These are phyloP conservation scores for Alternaria postmessia DNA, from an alignment of 2,329 filamentous ascomycete species.

Conservation along the genomic window DNA sequence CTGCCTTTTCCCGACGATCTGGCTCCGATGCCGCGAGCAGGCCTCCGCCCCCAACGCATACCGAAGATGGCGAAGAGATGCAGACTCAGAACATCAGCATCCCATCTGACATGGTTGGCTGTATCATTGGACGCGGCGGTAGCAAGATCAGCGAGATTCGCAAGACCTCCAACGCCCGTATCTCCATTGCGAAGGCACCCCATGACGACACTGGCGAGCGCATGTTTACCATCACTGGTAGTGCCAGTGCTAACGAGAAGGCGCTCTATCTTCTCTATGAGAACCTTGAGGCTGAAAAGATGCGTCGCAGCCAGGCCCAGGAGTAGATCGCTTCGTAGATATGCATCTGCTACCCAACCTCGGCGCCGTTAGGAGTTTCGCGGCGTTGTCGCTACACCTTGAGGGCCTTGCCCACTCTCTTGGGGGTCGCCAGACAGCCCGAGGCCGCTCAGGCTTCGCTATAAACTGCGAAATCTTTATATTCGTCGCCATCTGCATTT, in stretches of 20 bases:
- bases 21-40: slow-evolving; percentile 82
- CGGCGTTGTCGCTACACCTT: slow-evolving; percentile 1
- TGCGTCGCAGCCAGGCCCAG: slow-evolving; percentile 82
- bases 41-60: slow-evolving; percentile 80
- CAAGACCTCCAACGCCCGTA: slow-evolving; percentile 93
- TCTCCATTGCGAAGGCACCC: slow-evolving; percentile 96
- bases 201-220: slow-evolving; percentile 98
- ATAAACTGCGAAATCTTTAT: slow-evolving; percentile 3
- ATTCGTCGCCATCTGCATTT: slow-evolving; percentile 10
- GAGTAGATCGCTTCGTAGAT: slow-evolving; percentile 50
- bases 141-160: slow-evolving; percentile 99
- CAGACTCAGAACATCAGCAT: slow-evolving; percentile 99
- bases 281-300: slow-evolving; percentile 99
- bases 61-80: slow-evolving; percentile 96
- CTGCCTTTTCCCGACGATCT: slow-evolving; percentile 76
- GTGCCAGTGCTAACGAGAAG: slow-evolving; percentile 90
- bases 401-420: not conserved
- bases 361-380: not conserved
- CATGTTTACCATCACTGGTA: slow-evolving; percentile 99
- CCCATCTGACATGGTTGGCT: slow-evolving; percentile 98
- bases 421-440: slow-evolving; percentile 1
- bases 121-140: slow-evolving; percentile 94
- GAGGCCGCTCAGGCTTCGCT: slow-evolving; percentile 9
- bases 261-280: slow-evolving; percentile 96
- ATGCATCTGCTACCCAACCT: slow-evolving; percentile 8